Evolutionary conservation across 2,329 filamentous ascomycete genomes (phyloP).

Genomic region (Neonectria coccinea): DNA sequence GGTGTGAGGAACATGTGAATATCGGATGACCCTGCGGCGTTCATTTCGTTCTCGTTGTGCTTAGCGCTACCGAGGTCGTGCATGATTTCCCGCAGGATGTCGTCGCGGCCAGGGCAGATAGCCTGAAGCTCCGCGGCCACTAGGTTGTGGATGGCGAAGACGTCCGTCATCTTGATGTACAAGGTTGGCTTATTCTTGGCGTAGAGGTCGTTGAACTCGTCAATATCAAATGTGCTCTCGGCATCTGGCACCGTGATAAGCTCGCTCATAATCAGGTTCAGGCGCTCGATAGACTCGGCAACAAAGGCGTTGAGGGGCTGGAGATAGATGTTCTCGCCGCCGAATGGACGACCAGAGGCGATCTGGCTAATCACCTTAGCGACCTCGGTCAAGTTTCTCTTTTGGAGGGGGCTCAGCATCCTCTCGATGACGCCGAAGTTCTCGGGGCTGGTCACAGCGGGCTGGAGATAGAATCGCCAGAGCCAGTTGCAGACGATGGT

Average conservation of each 20-base stretch:
- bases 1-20: conserved; percentile 92
- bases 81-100: conserved; percentile 90
- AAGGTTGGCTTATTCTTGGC: conserved; percentile 95
- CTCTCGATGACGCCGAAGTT: conserved; percentile 94
- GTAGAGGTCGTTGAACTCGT: conserved; percentile 98
- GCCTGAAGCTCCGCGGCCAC: conserved; percentile 81
- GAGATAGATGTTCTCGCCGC: conserved; percentile 93
- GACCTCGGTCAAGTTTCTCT: conserved; percentile 90
- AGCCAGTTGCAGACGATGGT: conserved; percentile 91
- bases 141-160: conserved; percentile 94
- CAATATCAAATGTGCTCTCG: conserved; percentile 95
- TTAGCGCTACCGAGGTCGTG: conserved; percentile 96
- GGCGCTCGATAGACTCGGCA: conserved; percentile 82
- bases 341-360: conserved; percentile 88
- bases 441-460: conserved; percentile 89
- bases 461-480: conserved; percentile 94
- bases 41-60: conserved; percentile 94
- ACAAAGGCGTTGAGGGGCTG: conserved; percentile 95
- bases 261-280: conserved; percentile 79
- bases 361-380: conserved; percentile 92
- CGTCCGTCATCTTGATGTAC: conserved; percentile 99
- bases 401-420: conserved; percentile 88
- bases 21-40: conserved; percentile 85
- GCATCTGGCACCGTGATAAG: conserved; percentile 87
- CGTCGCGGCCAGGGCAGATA: conserved; percentile 84